These are phyloP conservation scores for Curvularia spicifera DNA, from an alignment of 2,329 filamentous ascomycete species.

Conservation along the genomic window DNA sequence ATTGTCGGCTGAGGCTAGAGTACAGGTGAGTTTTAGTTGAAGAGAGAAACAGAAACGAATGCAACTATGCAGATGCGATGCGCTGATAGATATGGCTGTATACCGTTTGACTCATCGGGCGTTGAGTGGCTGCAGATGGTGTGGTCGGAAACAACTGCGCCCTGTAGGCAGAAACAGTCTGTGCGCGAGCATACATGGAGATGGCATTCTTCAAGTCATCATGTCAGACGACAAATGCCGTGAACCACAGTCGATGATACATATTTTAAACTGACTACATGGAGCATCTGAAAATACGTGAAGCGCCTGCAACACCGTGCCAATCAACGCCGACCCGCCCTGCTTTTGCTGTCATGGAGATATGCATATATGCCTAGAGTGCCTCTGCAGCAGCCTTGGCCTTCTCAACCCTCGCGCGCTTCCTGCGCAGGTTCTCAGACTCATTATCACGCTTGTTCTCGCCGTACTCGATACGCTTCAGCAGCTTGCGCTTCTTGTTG, in stretches of 20 bases:
- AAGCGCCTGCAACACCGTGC: conserved; percentile 20
- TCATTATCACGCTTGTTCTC: conserved; percentile 93
- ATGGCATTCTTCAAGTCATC: neutral
- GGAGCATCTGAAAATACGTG: conserved; percentile 12
- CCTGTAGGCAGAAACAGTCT: neutral
- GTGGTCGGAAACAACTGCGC: neutral
- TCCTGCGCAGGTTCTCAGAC: conserved; percentile 82
- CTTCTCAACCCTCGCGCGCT: conserved; percentile 88
- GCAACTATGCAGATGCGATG: neutral
- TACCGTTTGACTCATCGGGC: conserved; percentile 6
- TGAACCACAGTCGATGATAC: neutral
- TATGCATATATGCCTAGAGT: conserved; percentile 15
- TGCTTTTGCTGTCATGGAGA: conserved; percentile 21
- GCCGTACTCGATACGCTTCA: conserved; percentile 96
- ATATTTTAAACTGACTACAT: conserved; percentile 11
- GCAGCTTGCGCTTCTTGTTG: conserved; percentile 95
- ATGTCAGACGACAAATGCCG: neutral
- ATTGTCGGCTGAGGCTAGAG: neutral
- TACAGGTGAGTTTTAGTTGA: neutral
- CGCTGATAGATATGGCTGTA: neutral
- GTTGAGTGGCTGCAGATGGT: neutral
- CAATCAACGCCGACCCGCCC: conserved; percentile 22
- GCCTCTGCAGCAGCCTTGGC: conserved; percentile 43
- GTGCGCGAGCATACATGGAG: neutral
- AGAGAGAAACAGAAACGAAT: neutral